Conservation (phyloP, 805 yeast genomes). For the Candida manassasensis region DNA sequence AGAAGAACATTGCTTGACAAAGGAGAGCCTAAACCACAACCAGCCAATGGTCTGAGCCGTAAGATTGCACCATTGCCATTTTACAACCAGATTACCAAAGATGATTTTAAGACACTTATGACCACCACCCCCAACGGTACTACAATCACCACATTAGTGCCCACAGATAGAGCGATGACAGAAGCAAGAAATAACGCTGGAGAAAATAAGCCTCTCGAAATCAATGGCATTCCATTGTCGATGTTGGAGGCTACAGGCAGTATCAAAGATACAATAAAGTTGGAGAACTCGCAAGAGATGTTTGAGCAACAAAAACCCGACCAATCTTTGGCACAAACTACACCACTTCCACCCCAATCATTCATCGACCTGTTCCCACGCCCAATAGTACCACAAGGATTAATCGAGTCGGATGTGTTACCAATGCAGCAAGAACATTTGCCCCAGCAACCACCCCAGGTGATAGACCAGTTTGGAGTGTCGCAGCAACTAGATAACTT, state of each 20-base stretch:
- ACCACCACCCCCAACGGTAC: constrained; percentile 92
- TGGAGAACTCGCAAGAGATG: background rate
- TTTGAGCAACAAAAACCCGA: constrained; percentile 3
- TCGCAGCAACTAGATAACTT: constrained; percentile 48
- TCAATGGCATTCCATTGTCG: constrained; percentile 64
- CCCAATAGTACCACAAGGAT: constrained; percentile 42
- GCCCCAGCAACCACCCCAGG: constrained; percentile 6
- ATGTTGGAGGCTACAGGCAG: constrained; percentile 82
- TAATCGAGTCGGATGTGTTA: constrained; percentile 2
- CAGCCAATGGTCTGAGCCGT: constrained; percentile 15
- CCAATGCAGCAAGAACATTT: constrained; percentile 2
- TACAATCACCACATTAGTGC: constrained; percentile 81
- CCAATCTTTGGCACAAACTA: constrained; percentile 2
- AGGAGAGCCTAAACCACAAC: constrained; percentile 11
- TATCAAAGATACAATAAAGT: constrained; percentile 23
- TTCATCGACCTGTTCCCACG: constrained; percentile 74
- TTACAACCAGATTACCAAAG: constrained; percentile 84
- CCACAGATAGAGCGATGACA: constrained; percentile 71
- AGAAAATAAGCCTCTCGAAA: constrained; percentile 48
- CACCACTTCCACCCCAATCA: constrained; percentile 27
- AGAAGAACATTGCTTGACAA: constrained; percentile 48
- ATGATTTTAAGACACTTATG: constrained; percentile 79
- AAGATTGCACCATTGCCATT: constrained; percentile 75
- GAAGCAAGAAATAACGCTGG: constrained; percentile 57
- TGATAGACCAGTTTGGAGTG: constrained; percentile 8